Evolutionary conservation across 495 filamentous ascomycete species (phyloP).

Genomic region (Penicillium waksmanii): DNA sequence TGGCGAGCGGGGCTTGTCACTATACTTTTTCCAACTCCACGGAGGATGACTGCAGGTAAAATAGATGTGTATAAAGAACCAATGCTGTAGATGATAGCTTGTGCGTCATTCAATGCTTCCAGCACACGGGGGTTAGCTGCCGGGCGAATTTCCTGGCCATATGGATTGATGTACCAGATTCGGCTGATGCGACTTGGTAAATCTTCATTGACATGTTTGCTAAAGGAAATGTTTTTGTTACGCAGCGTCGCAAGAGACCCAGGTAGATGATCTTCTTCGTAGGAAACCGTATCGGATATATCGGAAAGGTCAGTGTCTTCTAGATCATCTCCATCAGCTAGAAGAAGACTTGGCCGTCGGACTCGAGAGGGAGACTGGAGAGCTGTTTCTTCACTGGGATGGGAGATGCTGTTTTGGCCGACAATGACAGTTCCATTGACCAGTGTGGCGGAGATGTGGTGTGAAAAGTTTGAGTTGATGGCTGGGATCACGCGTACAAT

Average conservation of each 20-base stretch:
- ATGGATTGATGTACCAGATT: conserved; percentile 97
- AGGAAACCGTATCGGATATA: conserved; percentile 35
- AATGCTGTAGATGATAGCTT: conserved; percentile 84
- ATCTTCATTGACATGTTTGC: conserved; percentile 71
- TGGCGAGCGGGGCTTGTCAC: conserved; percentile 52
- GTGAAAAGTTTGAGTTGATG: conserved; percentile 90
- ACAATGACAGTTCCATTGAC: conserved; percentile 77
- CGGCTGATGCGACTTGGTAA: conserved; percentile 76
- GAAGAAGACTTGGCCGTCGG: conserved; percentile 42
- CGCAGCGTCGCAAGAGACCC: conserved; percentile 80
- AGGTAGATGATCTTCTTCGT: conserved; percentile 86
- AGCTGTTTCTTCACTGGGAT: conserved; percentile 66
- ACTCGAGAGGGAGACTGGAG: conserved; percentile 38
- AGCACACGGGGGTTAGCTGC: conserved; percentile 79
- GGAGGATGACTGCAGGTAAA: conserved; percentile 62
- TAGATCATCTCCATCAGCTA: conserved; percentile 48
- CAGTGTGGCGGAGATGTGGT: conserved; percentile 87
- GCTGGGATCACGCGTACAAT: conserved; percentile 78
- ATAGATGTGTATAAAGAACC: conserved; percentile 85
- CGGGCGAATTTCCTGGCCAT: conserved; percentile 86
- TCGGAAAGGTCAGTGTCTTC: conserved; percentile 76
- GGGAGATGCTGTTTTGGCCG: conserved; percentile 90
- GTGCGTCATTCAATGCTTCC: conserved; percentile 60
- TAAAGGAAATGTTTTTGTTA: conserved; percentile 77
- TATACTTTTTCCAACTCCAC: conserved; percentile 47